Base-by-base conservation (phyloP, 306 rosid genomes). In the Lithocarpus polystachyus region DNA sequence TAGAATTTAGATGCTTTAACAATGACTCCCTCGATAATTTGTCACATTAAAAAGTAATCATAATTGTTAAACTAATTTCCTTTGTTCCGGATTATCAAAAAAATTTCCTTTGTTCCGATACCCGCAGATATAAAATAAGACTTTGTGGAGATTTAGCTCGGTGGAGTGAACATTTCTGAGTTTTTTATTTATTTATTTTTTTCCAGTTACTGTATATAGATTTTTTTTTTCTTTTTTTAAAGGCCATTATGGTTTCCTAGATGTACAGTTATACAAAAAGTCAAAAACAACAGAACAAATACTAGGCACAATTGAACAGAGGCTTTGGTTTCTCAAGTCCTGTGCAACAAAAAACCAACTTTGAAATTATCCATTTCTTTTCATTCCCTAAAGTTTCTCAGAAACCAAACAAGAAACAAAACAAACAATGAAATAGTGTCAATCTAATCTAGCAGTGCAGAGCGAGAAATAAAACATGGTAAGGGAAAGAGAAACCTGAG, bases 401-500 rank as follows among this genome's bases (percentile, higher is more conserved):
- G 24, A 14, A 68, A n/a, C 72, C 23, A 18, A 33, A 33, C 52
- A 60, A 11, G 26, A 55, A 20, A 52, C 28, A 1, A 35, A 52
- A 10, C 9, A 5, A 14, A 19, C 24, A 14, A 15, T 11, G 65
- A 0, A 1, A 6, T 43, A 29, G 51, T 23, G n/a, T 8, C 14
- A 45, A 74, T 60, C 18, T n/a, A 45, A 71, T 60, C 18, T n/a
- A 61, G 62, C 22, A 55, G 15, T 4, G 24, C 17, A 68, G 53
- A 71, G 20, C 9, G 23, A 75, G 11, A 11, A n/a, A 52, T 29
- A 52, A 74, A 31, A 2, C 55, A 76, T 20, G 17, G 17, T 43
- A 52, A 35, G 40, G 18, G 62, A 64, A 37, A 68, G 43, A 74
- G 51, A 73, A 77, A 89, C 98, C 99, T 93, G 86, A 95, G 76